A percentile compares a stretch with the other conserved stretches of the same genome.
phyloP scores from a whole-genome alignment of 139 green algal genomes.

The Tetradesmus obliquus region DNA sequence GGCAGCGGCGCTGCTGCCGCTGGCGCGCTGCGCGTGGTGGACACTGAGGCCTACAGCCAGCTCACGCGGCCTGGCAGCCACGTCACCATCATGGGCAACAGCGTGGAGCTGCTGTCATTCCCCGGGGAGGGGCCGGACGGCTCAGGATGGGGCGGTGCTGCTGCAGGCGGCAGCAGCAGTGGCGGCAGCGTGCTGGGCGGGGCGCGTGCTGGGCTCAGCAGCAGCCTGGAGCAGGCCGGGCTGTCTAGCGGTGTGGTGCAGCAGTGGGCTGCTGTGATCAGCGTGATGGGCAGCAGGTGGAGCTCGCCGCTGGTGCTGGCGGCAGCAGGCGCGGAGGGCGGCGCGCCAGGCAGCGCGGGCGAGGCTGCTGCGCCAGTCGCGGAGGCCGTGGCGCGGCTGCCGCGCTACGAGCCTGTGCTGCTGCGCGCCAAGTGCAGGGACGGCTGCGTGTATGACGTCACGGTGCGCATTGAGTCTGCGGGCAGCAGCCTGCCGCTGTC shows the following conservation, averaged over 20 bases:
- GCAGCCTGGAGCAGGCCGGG: background rate
- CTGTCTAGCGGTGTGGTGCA: constrained; percentile 3
- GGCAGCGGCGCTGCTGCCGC: background rate
- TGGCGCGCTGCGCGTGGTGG: constrained; percentile 53
- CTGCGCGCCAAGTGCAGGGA: constrained; percentile 29
- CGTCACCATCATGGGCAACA: constrained; percentile 55
- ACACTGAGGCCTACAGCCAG: constrained; percentile 58
- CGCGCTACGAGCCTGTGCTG: constrained; percentile 40
- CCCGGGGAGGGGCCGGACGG: constrained; percentile 43
- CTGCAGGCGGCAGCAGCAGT: background rate
- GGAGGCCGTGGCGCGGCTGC: constrained; percentile 7
- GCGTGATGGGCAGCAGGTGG: constrained; percentile 55
- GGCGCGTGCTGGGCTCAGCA: background rate
- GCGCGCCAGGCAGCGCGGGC: background rate
- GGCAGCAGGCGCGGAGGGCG: constrained; percentile 43
- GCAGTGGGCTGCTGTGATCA: constrained; percentile 45
- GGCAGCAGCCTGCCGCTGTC: constrained; percentile 22
- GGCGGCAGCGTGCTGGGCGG: background rate
- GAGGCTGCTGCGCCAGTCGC: background rate
- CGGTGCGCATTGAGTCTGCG: constrained; percentile 32
- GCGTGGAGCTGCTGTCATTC: constrained; percentile 77
- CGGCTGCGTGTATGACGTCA: constrained; percentile 16
- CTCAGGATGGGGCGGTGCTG: background rate
- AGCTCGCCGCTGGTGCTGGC: constrained; percentile 28
- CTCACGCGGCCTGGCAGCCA: background rate